Conservation (phyloP, 2,329 filamentous ascomycete genomes). For the Penicillium janthinellum region DNA sequence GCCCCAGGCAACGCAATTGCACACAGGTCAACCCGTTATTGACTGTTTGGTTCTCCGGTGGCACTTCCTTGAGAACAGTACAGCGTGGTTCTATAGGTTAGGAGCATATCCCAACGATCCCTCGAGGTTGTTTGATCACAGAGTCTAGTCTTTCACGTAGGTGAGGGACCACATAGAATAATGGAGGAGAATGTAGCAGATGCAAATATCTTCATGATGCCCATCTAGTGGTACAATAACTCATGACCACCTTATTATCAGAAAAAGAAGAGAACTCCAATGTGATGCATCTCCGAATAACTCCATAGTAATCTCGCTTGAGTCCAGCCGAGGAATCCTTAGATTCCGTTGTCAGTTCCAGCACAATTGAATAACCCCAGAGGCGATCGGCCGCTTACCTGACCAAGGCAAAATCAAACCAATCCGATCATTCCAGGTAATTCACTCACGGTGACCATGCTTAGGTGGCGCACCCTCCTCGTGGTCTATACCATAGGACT, state of each 20-base stretch:
- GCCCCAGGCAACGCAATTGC: background rate
- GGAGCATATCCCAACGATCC: too few species aligned
- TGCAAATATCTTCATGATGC: too few species aligned
- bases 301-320: slow-evolving; percentile 3
- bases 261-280: background rate
- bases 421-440: background rate
- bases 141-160: too few species aligned
- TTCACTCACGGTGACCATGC: background rate
- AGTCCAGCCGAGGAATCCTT: background rate
- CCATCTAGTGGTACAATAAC: too few species aligned
- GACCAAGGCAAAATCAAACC: background rate
- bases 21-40: too few species aligned
- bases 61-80: too few species aligned
- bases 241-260: too few species aligned
- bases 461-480: slow-evolving; percentile 4
- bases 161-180: too few species aligned
- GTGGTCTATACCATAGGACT: slow-evolving; percentile 12
- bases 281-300: background rate
- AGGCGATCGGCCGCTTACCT: background rate
- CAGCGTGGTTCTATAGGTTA: too few species aligned
- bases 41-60: too few species aligned
- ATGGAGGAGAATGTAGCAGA: too few species aligned
- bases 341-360: background rate
- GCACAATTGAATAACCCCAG: background rate
- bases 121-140: too few species aligned